A percentile compares a stretch with the other conserved stretches of the same genome.
These are phyloP conservation scores for Sparassis latifolia DNA, from an alignment of 1,284 basidiomycete genomes.

Conservation along the genomic window DNA sequence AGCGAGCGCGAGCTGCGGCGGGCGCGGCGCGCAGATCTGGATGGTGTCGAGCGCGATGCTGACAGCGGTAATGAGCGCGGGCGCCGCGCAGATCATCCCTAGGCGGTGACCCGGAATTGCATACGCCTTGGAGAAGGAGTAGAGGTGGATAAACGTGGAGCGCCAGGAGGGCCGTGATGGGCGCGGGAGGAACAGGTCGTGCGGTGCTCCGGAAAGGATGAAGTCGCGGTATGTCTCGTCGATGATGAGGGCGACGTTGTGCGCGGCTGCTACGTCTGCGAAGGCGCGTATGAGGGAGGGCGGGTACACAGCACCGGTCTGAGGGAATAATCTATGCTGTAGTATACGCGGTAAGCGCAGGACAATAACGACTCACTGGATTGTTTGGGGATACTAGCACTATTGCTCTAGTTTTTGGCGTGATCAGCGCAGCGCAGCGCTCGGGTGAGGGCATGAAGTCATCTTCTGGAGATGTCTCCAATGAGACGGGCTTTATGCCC, in stretches of 20 bases:
- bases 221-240: slow-evolving; percentile 91
- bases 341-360: too few species aligned
- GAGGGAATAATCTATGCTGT: slow-evolving; percentile 11
- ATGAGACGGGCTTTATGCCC: slow-evolving; percentile 54
- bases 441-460: slow-evolving; percentile 57
- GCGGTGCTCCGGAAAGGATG: slow-evolving; percentile 47
- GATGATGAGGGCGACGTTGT: slow-evolving; percentile 70
- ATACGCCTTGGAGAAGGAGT: slow-evolving; percentile 82
- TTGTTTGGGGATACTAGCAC: slow-evolving; percentile 76
- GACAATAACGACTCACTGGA: slow-evolving; percentile 39
- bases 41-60: slow-evolving; percentile 63
- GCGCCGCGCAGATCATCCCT: slow-evolving; percentile 68
- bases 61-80: slow-evolving; percentile 46
- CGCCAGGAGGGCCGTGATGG: slow-evolving; percentile 46
- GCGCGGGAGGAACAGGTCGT: slow-evolving; percentile 39
- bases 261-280: slow-evolving; percentile 50
- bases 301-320: slow-evolving; percentile 79
- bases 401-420: slow-evolving; percentile 58
- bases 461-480: slow-evolving; percentile 50
- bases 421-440: slow-evolving; percentile 46
- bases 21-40: slow-evolving; percentile 73
- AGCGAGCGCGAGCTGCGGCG: slow-evolving; percentile 63
- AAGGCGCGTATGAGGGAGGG: slow-evolving; percentile 58
- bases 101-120: slow-evolving; percentile 83
- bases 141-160: slow-evolving; percentile 61